Evolutionary conservation across 805 yeast species (phyloP).

Genomic region (Zygotorulaspora florentina): DNA sequence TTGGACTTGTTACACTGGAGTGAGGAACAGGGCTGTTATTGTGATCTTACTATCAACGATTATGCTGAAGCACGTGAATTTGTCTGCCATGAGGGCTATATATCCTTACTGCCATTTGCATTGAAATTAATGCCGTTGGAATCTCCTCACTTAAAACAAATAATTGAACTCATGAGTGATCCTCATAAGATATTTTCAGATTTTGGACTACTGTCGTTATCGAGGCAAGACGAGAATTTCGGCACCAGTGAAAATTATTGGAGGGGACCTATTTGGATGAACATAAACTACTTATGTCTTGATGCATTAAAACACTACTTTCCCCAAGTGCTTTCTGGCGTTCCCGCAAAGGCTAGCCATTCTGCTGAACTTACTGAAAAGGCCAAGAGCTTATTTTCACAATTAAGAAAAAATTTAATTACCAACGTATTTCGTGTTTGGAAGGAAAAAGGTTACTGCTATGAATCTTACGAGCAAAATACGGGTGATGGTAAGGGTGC

Average conservation of each 20-base stretch:
- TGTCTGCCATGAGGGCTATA: conserved; percentile 89
- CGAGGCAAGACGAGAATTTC: conserved; percentile 60
- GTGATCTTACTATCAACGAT: conserved; percentile 74
- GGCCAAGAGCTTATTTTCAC: conserved; percentile 49
- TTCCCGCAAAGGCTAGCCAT: conserved; percentile 12
- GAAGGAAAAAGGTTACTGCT: conserved; percentile 71
- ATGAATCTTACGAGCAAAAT: conserved; percentile 83
- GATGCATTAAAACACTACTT: conserved; percentile 63
- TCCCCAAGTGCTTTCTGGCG: conserved; percentile 25
- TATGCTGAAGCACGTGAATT: conserved; percentile 50
- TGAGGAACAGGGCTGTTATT: conserved; percentile 57
- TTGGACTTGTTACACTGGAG: conserved; percentile 81
- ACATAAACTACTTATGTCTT: conserved; percentile 78
- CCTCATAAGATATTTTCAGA: conserved; percentile 72
- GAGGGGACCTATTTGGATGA: conserved; percentile 93
- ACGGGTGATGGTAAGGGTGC: conserved; percentile 79
- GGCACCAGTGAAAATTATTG: conserved; percentile 87
- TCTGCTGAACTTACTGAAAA: conserved; percentile 27
- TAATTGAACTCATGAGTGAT: conserved; percentile 58
- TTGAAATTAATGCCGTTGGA: conserved; percentile 56
- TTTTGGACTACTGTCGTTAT: conserved; percentile 77
- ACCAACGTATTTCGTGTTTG: conserved; percentile 66
- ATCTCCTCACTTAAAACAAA: conserved; percentile 44
- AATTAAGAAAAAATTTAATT: conserved; percentile 64
- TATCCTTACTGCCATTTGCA: conserved; percentile 79